These are phyloP conservation scores for Mycogone perniciosa DNA, from an alignment of 2,329 filamentous ascomycete species.

Conservation along the genomic window DNA sequence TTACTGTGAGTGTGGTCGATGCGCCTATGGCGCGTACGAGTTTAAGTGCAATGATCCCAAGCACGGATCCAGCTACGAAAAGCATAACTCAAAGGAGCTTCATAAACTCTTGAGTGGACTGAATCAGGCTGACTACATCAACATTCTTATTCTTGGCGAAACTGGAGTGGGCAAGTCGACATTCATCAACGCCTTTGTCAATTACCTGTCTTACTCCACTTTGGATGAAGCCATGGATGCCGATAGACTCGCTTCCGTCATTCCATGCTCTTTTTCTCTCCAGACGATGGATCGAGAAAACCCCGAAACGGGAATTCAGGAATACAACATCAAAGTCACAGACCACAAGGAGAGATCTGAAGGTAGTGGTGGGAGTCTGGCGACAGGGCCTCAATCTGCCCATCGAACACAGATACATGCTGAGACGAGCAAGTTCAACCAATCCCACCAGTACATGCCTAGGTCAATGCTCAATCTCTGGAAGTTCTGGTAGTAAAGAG, in stretches of 20 bases:
- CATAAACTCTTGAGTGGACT: not conserved
- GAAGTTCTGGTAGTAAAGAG: no score
- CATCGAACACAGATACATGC: no score
- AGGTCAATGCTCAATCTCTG: no score
- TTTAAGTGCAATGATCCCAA: slow-evolving; percentile 26
- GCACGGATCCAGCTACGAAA: slow-evolving; percentile 20
- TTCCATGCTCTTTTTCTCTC: slow-evolving; percentile 16
- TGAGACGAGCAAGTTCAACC: no score
- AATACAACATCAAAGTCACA: slow-evolving; percentile 8
- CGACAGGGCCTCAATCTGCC: no score
- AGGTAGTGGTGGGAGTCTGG: no score
- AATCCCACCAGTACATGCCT: no score
- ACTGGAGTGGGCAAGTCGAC: slow-evolving; percentile 44
- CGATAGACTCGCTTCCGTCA: slow-evolving; percentile 5
- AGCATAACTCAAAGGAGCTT: not conserved
- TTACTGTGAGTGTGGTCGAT: slow-evolving; percentile 34
- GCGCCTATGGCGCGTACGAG: slow-evolving; percentile 18
- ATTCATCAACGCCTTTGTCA: slow-evolving; percentile 42
- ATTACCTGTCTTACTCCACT: slow-evolving; percentile 34
- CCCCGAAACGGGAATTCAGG: not conserved
- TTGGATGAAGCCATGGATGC: slow-evolving; percentile 30
- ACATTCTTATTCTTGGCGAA: slow-evolving; percentile 42
- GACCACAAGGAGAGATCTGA: no score
- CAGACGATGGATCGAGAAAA: slow-evolving; percentile 4
- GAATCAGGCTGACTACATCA: slow-evolving; percentile 22